phyloP scores from a whole-genome alignment of 192 early-diverging fungal species.

The Blastocladiella britannica region DNA sequence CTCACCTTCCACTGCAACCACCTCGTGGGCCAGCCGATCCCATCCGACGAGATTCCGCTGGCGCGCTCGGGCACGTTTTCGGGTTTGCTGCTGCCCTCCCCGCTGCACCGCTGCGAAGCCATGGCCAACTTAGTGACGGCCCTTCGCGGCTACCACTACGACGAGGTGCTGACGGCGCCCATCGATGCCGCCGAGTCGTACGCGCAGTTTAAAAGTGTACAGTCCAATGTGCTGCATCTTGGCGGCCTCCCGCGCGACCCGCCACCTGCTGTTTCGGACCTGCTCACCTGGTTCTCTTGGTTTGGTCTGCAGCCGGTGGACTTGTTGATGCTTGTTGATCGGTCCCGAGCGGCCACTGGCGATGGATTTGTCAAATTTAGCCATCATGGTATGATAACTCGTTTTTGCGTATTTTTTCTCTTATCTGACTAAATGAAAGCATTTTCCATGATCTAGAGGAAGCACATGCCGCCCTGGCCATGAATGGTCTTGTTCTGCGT shows the following conservation, averaged over 20 bases:
- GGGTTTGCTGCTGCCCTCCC: neutral
- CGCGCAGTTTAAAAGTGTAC: conserved; percentile 36
- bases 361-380: conserved; percentile 41
- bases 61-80: no score
- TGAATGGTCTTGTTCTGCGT: no score
- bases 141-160: conserved; percentile 21
- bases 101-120: conserved; percentile 25
- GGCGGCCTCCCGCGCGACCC: conserved; percentile 37
- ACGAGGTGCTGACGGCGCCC: conserved; percentile 34
- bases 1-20: no score
- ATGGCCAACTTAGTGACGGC: conserved; percentile 35
- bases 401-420: no score
- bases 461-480: no score
- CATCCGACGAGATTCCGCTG: no score
- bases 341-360: no score
- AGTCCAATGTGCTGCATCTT: conserved; percentile 40
- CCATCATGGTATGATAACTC: no score
- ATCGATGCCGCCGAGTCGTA: conserved; percentile 40
- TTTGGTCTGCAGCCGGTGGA: conserved; percentile 27
- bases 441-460: no score
- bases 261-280: conserved; percentile 36
- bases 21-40: no score
- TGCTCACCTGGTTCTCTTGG: conserved; percentile 32
- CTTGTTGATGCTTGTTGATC: conserved; percentile 44
- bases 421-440: no score